Evolutionary conservation across 257 asterid genomes (phyloP).

Genomic region (Asclepias syriaca): DNA sequence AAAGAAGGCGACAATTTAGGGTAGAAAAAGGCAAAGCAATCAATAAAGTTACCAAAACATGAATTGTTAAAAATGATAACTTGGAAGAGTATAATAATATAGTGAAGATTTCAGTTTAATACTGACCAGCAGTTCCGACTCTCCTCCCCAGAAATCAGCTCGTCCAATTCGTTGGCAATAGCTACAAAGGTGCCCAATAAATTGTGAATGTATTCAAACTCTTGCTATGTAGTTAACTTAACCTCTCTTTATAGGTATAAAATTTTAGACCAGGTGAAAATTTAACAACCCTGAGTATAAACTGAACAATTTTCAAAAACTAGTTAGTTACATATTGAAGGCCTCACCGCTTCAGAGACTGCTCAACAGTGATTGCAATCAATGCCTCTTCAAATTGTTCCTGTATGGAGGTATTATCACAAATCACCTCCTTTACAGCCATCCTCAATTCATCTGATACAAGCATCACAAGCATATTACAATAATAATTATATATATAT

Average conservation of each 20-base stretch:
- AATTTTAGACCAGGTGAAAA: too few species aligned
- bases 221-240: too few species aligned
- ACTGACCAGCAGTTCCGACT: slow-evolving; percentile 92
- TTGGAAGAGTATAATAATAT: not conserved
- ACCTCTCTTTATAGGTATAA: too few species aligned
- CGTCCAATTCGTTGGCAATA: slow-evolving; percentile 89
- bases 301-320: not conserved
- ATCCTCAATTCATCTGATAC: slow-evolving; percentile 71
- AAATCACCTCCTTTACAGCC: slow-evolving; percentile 94
- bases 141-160: slow-evolving; percentile 98
- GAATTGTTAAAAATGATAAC: not conserved
- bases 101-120: slow-evolving; percentile 11
- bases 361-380: slow-evolving; percentile 86
- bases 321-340: slow-evolving; percentile 17
- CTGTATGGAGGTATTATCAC: slow-evolving; percentile 61
- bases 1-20: not conserved
- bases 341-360: slow-evolving; percentile 74
- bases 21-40: not conserved
- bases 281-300: not conserved
- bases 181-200: slow-evolving; percentile 37
- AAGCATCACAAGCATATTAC: not conserved
- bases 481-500: not conserved
- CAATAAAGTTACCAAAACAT: not conserved
- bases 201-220: slow-evolving; percentile 14
- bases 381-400: slow-evolving; percentile 71